phyloP scores from a whole-genome alignment of 2,329 filamentous ascomycete species.

The Hymenoscyphus infarciens region DNA sequence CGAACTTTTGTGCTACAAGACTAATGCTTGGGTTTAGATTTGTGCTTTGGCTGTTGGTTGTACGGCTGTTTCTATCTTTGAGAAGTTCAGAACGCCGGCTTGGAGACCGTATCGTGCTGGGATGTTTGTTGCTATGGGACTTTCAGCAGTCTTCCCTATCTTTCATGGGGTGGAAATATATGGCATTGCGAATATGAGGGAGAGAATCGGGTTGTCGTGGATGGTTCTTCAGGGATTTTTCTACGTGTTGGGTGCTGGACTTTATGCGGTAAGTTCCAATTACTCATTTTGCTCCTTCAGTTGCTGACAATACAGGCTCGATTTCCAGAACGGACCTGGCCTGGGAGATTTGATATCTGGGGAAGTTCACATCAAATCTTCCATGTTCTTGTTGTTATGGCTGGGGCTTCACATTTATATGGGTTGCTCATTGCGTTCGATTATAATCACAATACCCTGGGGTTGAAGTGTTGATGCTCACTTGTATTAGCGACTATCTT shows the following conservation, averaged over 20 bases:
- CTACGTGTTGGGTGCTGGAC: slow-evolving; percentile 79
- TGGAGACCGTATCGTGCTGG: slow-evolving; percentile 81
- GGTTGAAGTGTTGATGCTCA: slow-evolving; percentile 26
- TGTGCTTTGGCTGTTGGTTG: slow-evolving; percentile 73
- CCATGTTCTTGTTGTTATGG: slow-evolving; percentile 81
- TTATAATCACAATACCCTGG: slow-evolving; percentile 61
- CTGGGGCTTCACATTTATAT: slow-evolving; percentile 75
- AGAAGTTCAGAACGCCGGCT: slow-evolving; percentile 76
- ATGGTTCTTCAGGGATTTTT: slow-evolving; percentile 74
- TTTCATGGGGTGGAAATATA: slow-evolving; percentile 69
- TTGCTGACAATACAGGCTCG: slow-evolving; percentile 51
- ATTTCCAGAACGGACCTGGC: slow-evolving; percentile 76
- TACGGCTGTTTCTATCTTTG: slow-evolving; percentile 70
- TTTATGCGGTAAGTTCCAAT: slow-evolving; percentile 69
- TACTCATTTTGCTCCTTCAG: background rate
- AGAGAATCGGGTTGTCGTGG: slow-evolving; percentile 77
- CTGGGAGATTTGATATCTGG: slow-evolving; percentile 82
- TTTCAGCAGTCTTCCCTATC: slow-evolving; percentile 80
- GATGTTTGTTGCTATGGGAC: slow-evolving; percentile 86
- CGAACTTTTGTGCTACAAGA: background rate
- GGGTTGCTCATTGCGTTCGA: slow-evolving; percentile 84
- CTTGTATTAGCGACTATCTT: background rate
- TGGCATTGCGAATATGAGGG: slow-evolving; percentile 61
- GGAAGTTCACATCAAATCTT: slow-evolving; percentile 96
- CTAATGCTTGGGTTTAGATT: slow-evolving; percentile 53